These are phyloP conservation scores for Paracoccidioides brasiliensis DNA, from an alignment of 2,329 filamentous ascomycete genomes.

Conservation along the genomic window DNA sequence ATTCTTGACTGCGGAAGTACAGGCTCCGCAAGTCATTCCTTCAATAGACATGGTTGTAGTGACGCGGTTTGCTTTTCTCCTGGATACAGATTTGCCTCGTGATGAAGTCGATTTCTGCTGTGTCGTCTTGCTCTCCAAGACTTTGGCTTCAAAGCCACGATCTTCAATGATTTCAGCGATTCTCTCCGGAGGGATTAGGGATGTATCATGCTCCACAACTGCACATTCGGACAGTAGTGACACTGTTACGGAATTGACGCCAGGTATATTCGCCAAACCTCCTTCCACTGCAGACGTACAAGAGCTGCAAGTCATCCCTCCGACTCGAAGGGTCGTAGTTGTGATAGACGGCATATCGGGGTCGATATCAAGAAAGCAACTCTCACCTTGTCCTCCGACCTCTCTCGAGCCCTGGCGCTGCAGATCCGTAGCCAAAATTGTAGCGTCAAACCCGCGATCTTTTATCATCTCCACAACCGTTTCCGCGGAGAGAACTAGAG, in stretches of 20 bases:
- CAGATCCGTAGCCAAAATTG: slow-evolving; percentile 71
- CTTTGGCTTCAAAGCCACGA: slow-evolving; percentile 36
- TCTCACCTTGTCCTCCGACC: slow-evolving; percentile 23
- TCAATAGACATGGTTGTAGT: slow-evolving; percentile 81
- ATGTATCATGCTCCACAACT: slow-evolving; percentile 67
- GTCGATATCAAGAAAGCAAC: slow-evolving; percentile 12
- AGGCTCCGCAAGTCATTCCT: slow-evolving; percentile 96
- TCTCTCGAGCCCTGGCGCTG: slow-evolving; percentile 39
- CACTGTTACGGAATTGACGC: slow-evolving; percentile 65
- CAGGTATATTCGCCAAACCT: slow-evolving; percentile 61
- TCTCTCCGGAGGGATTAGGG: slow-evolving; percentile 35
- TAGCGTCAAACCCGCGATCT: slow-evolving; percentile 81
- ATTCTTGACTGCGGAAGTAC: slow-evolving; percentile 78
- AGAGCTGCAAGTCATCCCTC: slow-evolving; percentile 84
- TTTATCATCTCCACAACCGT: slow-evolving; percentile 75
- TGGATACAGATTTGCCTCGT: slow-evolving; percentile 18
- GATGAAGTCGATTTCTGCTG: slow-evolving; percentile 20
- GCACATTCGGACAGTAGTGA: slow-evolving; percentile 73
- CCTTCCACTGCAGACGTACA: slow-evolving; percentile 78
- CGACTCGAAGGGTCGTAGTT: slow-evolving; percentile 64
- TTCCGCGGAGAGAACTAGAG: slow-evolving; percentile 57
- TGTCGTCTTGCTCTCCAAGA: slow-evolving; percentile 55
- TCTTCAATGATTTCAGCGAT: slow-evolving; percentile 40
- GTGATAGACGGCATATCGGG: slow-evolving; percentile 26
- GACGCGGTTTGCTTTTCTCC: slow-evolving; percentile 30